These are phyloP conservation scores for Epichloe scottii DNA, from an alignment of 2,329 filamentous ascomycete species.

Conservation along the genomic window DNA sequence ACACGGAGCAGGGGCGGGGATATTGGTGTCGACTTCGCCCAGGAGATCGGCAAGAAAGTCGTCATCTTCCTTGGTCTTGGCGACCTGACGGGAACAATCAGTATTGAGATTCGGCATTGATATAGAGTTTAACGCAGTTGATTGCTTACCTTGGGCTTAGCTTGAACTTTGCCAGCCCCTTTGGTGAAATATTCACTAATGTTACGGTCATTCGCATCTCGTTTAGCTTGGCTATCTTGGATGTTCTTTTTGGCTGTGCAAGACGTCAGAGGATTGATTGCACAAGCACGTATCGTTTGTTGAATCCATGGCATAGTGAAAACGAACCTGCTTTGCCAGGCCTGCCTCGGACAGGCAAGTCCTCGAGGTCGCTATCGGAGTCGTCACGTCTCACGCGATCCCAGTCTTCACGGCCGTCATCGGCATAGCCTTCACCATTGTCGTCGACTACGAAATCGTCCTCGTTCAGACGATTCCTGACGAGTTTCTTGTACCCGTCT, in stretches of 20 bases:
- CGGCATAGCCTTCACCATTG: slow-evolving; percentile 91
- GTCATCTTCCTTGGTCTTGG: slow-evolving; percentile 76
- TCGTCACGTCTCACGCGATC: slow-evolving; percentile 57
- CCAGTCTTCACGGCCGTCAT: slow-evolving; percentile 94
- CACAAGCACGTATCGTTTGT: background rate
- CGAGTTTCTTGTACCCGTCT: slow-evolving; percentile 92
- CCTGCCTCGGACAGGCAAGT: slow-evolving; percentile 28
- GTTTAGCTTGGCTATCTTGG: slow-evolving; percentile 74
- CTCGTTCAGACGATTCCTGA: slow-evolving; percentile 74
- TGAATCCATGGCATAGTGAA: slow-evolving; percentile 3
- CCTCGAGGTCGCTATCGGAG: slow-evolving; percentile 55
- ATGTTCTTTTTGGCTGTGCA: slow-evolving; percentile 67
- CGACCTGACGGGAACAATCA: slow-evolving; percentile 34
- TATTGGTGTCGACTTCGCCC: slow-evolving; percentile 75
- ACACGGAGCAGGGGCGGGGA: slow-evolving; percentile 40
- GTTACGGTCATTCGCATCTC: slow-evolving; percentile 77
- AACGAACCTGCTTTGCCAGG: slow-evolving; percentile 38
- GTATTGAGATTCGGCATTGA: background rate
- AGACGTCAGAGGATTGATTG: background rate
- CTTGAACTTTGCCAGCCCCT: slow-evolving; percentile 50
- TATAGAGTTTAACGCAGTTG: background rate
- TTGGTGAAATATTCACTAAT: slow-evolving; percentile 93
- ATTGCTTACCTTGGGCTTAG: slow-evolving; percentile 64
- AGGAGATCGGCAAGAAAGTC: slow-evolving; percentile 77
- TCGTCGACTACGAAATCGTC: slow-evolving; percentile 99